These are phyloP conservation scores for Babesia caballi DNA, from an alignment of 169 alveolate genomes.

Conservation along the genomic window DNA sequence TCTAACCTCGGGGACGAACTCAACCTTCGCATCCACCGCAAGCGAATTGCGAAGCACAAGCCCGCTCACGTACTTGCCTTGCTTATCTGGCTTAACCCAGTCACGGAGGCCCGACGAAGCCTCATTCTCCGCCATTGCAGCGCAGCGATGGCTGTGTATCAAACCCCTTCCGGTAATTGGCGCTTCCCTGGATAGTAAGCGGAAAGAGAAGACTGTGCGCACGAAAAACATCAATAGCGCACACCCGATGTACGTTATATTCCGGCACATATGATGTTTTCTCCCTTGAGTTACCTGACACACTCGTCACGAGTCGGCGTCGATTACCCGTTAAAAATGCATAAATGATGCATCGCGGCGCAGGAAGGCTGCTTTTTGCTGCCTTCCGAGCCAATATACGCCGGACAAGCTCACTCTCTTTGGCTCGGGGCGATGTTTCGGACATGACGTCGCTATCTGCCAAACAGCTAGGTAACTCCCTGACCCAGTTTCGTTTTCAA, in stretches of 20 bases:
- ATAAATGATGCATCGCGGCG: background rate
- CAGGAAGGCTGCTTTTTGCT: background rate
- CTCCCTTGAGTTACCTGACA: background rate
- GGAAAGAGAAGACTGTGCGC: conserved; percentile 19
- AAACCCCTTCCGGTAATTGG: background rate
- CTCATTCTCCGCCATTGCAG: conserved; percentile 8
- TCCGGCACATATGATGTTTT: background rate
- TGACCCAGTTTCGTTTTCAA: background rate
- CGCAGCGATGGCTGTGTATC: background rate
- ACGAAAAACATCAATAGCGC: conserved; percentile 3
- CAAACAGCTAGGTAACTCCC: conserved; percentile 62
- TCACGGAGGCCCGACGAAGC: conserved; percentile 49
- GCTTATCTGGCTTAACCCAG: conserved; percentile 71
- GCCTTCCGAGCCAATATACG: background rate
- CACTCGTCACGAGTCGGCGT: background rate
- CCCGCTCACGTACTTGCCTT: conserved; percentile 68
- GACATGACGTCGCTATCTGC: conserved; percentile 40
- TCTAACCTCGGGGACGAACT: conserved; percentile 77
- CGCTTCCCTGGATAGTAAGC: background rate
- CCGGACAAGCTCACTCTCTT: background rate
- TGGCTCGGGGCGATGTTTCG: background rate
- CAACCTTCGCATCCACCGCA: conserved; percentile 69
- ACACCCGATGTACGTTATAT: background rate
- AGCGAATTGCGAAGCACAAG: conserved; percentile 69
- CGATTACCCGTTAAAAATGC: background rate